Base-by-base conservation (phyloP, 495 filamentous ascomycete species). In the Tuber aestivum region DNA sequence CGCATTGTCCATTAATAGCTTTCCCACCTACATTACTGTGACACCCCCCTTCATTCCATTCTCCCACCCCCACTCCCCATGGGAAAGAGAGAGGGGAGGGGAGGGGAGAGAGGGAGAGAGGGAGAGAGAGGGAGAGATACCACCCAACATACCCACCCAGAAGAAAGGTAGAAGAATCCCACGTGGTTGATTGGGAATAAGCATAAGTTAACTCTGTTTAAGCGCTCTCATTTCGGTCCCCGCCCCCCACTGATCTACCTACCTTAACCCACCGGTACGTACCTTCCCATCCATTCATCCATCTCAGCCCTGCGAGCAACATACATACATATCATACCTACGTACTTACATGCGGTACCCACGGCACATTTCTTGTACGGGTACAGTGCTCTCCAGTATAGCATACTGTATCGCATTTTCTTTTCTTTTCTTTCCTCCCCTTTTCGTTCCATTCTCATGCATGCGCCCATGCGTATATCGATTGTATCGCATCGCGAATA, bases 171-270 rank as follows among this genome's bases (percentile, higher is more conserved):
- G n/a, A 65, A 27, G 56, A 18, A 35, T 35, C 27, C 56, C 56
- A 65, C 56, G 56, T 65, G 56, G 56, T 35, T 35, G 27, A 35
- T 65, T 65, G 56, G 56, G 56, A 65, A 35, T 65, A 65, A 65
- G 56, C 56, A 65, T 65, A 65, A 65, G 56, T 65, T 35, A 18
- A 65, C 56, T 35, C 35, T 65, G 27, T 35, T 65, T 65, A 65
- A 65, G 56, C 56, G 56, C 27, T 65, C 56, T 65, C 1, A 65
- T 65, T 65, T 65, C 56, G 32, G 50, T 23, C 50, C 12, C 23
- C 23, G 50, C 50, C 23, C 23, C 23, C 56, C 27, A 27, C 56
- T 65, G 56, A 65, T 65, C 56, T 32, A 16, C 56, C 27, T 8
- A 32, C 50, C 56, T 32, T 18, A 32, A 32, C 27, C n/a, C n/a